Evolutionary conservation across 305 asterid species (phyloP).

Genomic region (Andrographis paniculata): DNA sequence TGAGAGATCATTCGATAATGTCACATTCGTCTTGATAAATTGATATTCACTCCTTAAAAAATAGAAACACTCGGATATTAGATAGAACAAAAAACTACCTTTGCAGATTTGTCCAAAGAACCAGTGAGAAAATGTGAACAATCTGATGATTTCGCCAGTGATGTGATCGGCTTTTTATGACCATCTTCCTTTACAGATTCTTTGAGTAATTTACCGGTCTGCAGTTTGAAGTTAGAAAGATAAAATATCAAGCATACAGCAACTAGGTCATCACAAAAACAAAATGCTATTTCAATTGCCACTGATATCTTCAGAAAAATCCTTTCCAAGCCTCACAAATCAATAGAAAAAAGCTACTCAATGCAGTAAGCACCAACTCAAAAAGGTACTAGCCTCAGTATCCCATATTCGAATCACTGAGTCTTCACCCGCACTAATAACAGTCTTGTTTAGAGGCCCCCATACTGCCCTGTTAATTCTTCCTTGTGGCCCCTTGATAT

Average conservation of each 20-base stretch:
- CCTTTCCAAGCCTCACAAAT: too few species aligned
- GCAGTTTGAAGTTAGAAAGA: conserved; percentile 11
- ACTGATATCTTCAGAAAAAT: not conserved
- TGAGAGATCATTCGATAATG: conserved; percentile 15
- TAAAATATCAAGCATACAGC: not conserved
- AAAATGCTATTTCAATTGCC: not conserved
- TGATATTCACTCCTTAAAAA: not conserved
- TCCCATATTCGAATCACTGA: conserved; percentile 80
- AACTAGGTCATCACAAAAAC: not conserved
- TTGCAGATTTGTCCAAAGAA: conserved; percentile 86
- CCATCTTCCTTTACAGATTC: conserved; percentile 72
- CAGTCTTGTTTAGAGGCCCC: conserved; percentile 86
- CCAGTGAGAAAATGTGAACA: conserved; percentile 81
- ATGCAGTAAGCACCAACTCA: not conserved
- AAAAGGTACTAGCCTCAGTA: conserved; percentile 48
- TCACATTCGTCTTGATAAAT: too few species aligned
- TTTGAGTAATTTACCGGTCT: conserved; percentile 69
- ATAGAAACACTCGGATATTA: not conserved
- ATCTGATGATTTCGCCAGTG: conserved; percentile 63
- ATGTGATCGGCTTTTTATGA: conserved; percentile 73
- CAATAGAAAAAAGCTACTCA: not conserved
- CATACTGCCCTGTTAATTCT: conserved; percentile 91
- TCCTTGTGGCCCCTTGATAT: conserved; percentile 71
- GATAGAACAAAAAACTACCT: conserved; percentile 32
- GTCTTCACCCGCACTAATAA: conserved; percentile 90